Evolutionary conservation across 164 flowering plant species (phyloP).

Genomic region (Platanus orientalis): DNA sequence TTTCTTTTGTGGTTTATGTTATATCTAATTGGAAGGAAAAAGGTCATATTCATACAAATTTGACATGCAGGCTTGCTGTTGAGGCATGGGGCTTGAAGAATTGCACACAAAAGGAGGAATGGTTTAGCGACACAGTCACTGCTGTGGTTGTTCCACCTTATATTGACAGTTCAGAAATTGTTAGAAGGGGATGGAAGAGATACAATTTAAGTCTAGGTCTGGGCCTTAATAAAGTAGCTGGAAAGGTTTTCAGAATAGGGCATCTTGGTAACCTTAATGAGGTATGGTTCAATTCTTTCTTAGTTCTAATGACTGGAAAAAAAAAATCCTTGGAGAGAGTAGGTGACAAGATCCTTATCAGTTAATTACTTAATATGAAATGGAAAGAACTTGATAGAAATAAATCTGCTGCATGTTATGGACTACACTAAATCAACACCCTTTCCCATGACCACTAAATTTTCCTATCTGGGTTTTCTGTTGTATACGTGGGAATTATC

Average conservation of each 20-base stretch:
- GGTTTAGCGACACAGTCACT: slow-evolving; percentile 96
- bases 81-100: slow-evolving; percentile 99
- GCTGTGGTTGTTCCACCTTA: slow-evolving; percentile 86
- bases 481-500: no score
- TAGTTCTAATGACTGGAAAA: no score
- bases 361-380: no score
- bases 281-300: slow-evolving; percentile 30
- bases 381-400: no score
- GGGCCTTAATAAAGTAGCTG: slow-evolving; percentile 95
- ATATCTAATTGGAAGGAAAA: neutral
- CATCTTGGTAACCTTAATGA: slow-evolving; percentile 95
- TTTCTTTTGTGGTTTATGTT: neutral
- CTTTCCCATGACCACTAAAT: no score
- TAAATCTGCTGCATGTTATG: no score
- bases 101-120: slow-evolving; percentile 89
- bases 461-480: no score
- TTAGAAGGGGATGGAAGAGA: slow-evolving; percentile 85
- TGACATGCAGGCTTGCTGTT: slow-evolving; percentile 70
- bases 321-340: no score
- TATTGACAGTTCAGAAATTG: slow-evolving; percentile 78
- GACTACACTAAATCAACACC: no score
- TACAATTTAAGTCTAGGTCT: slow-evolving; percentile 93
- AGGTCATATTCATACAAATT: neutral
- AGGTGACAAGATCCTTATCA: no score
- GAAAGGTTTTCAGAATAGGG: slow-evolving; percentile 97